phyloP scores from a whole-genome alignment of 371 early-diverging fungal genomes.

The Actinomortierella ambigua region DNA sequence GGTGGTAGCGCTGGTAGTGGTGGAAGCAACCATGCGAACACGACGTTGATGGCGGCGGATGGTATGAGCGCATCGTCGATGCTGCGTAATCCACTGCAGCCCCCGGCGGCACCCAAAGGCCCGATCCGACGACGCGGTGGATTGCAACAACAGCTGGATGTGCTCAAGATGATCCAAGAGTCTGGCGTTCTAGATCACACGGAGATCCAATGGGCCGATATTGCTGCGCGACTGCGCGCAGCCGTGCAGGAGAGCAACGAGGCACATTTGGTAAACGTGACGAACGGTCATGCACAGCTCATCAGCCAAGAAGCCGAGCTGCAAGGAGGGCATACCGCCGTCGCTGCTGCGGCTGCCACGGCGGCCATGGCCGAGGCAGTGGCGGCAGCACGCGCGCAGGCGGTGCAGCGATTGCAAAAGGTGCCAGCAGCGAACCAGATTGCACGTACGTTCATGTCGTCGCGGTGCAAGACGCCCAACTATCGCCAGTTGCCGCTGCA shows the following conservation, averaged over 20 bases:
- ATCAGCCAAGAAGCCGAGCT: slow-evolving; percentile 31
- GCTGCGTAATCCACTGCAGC: too few species aligned
- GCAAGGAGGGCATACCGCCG: slow-evolving; percentile 22
- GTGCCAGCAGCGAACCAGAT: slow-evolving; percentile 43
- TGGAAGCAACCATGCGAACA: too few species aligned
- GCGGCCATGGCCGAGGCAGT: slow-evolving; percentile 46
- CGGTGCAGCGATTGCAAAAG: slow-evolving; percentile 35
- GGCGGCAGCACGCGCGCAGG: slow-evolving; percentile 37
- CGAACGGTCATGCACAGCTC: slow-evolving; percentile 31
- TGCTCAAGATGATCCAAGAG: slow-evolving; percentile 36
- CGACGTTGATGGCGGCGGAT: too few species aligned
- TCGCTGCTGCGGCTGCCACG: slow-evolving; percentile 29
- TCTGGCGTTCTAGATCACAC: slow-evolving; percentile 38
- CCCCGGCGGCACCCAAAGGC: slow-evolving; percentile 38
- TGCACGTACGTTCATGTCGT: slow-evolving; percentile 43
- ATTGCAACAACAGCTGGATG: slow-evolving; percentile 40
- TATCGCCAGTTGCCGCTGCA: slow-evolving; percentile 38
- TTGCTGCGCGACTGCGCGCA: slow-evolving; percentile 30
- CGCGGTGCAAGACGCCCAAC: slow-evolving; percentile 35
- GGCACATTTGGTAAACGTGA: slow-evolving; percentile 35
- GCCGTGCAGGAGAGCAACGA: slow-evolving; percentile 39
- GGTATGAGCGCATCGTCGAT: too few species aligned
- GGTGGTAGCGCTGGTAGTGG: too few species aligned
- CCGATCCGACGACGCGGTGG: slow-evolving; percentile 44
- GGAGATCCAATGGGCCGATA: slow-evolving; percentile 39